A percentile compares a stretch with the other conserved stretches of the same genome.
Evolutionary conservation across 257 asterid species (phyloP).

Genomic region (Nicotiana benthamiana): DNA sequence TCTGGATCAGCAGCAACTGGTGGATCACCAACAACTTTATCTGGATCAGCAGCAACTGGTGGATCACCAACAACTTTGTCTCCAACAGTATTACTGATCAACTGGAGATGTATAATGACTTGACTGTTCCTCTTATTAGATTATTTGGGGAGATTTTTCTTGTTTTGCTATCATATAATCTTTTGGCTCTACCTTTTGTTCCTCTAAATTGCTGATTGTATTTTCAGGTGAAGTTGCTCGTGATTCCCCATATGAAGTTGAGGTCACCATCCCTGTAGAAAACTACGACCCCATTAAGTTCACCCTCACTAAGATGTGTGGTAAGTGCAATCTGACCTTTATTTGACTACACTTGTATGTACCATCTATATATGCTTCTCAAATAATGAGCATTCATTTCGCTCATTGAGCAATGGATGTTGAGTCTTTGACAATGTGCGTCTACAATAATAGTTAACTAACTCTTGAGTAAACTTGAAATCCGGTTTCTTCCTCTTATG

Average conservation of each 20-base stretch:
- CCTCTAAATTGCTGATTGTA: constrained; percentile 14
- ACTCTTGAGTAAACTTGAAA: background rate
- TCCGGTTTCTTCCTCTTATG: background rate
- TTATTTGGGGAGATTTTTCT: background rate
- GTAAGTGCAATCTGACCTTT: constrained; percentile 32
- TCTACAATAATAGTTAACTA: background rate
- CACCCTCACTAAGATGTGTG: constrained; percentile 69
- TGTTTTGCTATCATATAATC: background rate
- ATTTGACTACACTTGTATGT: constrained; percentile 9
- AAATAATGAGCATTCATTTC: background rate
- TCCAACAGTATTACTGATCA: constrained; percentile 53
- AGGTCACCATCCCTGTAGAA: constrained; percentile 72
- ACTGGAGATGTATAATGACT: constrained; percentile 65
- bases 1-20: constrained; percentile 87
- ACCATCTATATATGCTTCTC: background rate
- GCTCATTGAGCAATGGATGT: background rate
- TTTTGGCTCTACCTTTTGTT: constrained; percentile 6
- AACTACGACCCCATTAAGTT: constrained; percentile 69
- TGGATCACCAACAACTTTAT: constrained; percentile 72
- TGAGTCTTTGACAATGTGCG: background rate
- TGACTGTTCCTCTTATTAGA: background rate
- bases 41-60: constrained; percentile 86
- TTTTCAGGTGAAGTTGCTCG: constrained; percentile 61
- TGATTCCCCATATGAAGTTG: constrained; percentile 66
- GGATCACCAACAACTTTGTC: constrained; percentile 80